Evolutionary conservation across 1,284 basidiomycete species (phyloP).

Genomic region (Amylostereum areolatum): DNA sequence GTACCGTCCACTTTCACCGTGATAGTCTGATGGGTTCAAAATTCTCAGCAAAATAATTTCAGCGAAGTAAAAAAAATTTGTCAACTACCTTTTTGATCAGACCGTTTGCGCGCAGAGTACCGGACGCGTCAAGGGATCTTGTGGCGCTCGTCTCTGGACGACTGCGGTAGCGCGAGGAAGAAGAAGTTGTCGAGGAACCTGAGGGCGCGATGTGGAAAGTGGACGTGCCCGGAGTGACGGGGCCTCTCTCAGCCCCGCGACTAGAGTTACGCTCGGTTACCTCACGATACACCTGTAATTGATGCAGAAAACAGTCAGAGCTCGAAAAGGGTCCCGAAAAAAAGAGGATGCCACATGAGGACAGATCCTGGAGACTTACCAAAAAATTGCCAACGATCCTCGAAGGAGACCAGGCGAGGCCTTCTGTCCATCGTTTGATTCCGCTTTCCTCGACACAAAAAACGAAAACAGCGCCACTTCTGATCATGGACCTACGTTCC

Average conservation of each 20-base stretch:
- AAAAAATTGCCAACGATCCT: conserved; percentile 79
- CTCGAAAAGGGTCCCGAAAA: neutral
- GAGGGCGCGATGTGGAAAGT: conserved; percentile 10
- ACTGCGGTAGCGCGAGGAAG: conserved; percentile 8
- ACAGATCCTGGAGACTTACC: conserved; percentile 31
- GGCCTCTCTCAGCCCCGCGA: conserved; percentile 25
- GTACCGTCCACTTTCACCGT: conserved; percentile 71
- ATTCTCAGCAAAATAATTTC: conserved; percentile 10
- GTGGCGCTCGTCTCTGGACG: conserved; percentile 6
- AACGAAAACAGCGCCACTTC: conserved; percentile 76
- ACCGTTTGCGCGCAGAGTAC: conserved; percentile 65
- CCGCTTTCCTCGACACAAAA: conserved; percentile 79
- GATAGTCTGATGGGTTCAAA: conserved; percentile 50
- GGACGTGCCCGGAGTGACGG: conserved; percentile 14
- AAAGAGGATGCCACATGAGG: conserved; percentile 5
- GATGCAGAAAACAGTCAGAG: neutral
- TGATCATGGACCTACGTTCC: conserved; percentile 67
- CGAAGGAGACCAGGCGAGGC: conserved; percentile 75
- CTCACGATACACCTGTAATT: conserved; percentile 63
- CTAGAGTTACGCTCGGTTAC: conserved; percentile 57
- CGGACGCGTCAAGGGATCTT: conserved; percentile 36
- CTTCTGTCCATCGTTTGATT: conserved; percentile 84
- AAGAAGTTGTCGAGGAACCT: neutral
- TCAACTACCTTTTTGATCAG: conserved; percentile 64
- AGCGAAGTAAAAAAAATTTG: neutral